Base-by-base conservation (phyloP, 768 basidiomycete genomes). In the Termitomyces sp. region DNA sequence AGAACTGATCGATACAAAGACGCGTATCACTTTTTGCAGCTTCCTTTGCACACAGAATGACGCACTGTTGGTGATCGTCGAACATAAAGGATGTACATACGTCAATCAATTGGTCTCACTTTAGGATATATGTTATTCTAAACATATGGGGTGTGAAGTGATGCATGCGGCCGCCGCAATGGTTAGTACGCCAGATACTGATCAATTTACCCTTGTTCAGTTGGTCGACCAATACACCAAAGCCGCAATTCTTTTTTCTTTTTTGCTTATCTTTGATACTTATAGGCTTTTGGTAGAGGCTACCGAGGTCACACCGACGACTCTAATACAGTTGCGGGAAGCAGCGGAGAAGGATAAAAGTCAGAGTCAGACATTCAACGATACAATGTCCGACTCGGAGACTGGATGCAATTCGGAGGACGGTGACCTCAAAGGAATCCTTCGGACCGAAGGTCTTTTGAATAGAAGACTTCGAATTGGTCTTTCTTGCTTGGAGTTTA, bases 301-400 rank as follows among this genome's bases (percentile, higher is more conserved):
- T n/a, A n/a, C n/a, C n/a, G n/a, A 42, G 15, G 48, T 24, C 28
- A 9, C 15, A 46, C 28, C 4, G 12, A 18, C 3, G 9, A 15
- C n/a, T 24, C 15, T 55, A 42, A 55, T 55, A 32, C n/a, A 55
- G n/a, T 44, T 28, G 32, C 55, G 40, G 54, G 24, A 40, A 32
- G 36, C 22, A 54, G 53, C 53, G 53, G 53, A 39, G 38, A 39
- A 38, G 12, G 22, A 38, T 53, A 22, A 15, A n/a, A 55, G 53
- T 54, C 22, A 54, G 24, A 55, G 54, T 42, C 54, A 55, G 39
- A 54, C 53, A 54, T 28, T 55, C 42, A 54, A 52, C 35, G 22
- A 28, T 53, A 54, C 13, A 22, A 16, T 39, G 20, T 57, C 56
- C 56, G 56, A 57, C 22, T 57, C 56, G 56, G 56, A 48, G 33